phyloP scores from a whole-genome alignment of 495 filamentous ascomycete genomes.

The Penicillium salamii region DNA sequence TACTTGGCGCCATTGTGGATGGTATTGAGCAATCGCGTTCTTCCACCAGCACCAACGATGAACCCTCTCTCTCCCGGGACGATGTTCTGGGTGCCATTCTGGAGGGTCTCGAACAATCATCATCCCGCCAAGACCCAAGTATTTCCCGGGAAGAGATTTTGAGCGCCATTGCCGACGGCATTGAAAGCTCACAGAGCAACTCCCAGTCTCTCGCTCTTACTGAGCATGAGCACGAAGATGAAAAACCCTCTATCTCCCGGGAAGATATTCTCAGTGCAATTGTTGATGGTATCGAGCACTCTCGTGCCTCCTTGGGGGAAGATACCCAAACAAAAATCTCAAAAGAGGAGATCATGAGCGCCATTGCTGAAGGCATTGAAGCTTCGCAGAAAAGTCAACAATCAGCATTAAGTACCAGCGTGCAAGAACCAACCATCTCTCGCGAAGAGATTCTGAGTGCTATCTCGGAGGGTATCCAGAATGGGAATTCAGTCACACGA shows the following conservation, averaged over 20 bases:
- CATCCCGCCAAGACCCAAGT: conserved; percentile 22
- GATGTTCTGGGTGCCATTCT: conserved; percentile 48
- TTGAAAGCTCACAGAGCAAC: neutral
- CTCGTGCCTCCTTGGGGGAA: neutral
- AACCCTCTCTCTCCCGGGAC: conserved; percentile 28
- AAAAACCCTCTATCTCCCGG: conserved; percentile 4
- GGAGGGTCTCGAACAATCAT: conserved; percentile 36
- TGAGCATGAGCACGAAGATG: neutral
- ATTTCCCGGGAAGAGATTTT: conserved; percentile 45
- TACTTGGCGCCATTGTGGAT: conserved; percentile 52
- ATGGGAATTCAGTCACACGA: conserved; percentile 43
- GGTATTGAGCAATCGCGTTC: conserved; percentile 33
- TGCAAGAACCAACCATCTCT: conserved; percentile 34
- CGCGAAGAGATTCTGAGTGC: conserved; percentile 54
- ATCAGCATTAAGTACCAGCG: conserved; percentile 19
- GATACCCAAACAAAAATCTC: conserved; percentile 20
- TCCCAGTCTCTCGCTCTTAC: neutral
- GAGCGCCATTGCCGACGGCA: conserved; percentile 16
- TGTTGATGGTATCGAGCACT: conserved; percentile 33
- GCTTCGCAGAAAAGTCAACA: conserved; percentile 11
- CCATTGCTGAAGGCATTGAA: conserved; percentile 17
- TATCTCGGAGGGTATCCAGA: conserved; percentile 55
- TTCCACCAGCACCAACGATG: conserved; percentile 7
- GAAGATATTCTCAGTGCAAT: conserved; percentile 47
- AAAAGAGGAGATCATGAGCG: conserved; percentile 45